Evolutionary conservation across 1,284 basidiomycete species (phyloP), one percentile per base, ranked within the genome.

Genomic region (Uromyces viciae-fabae): DNA sequence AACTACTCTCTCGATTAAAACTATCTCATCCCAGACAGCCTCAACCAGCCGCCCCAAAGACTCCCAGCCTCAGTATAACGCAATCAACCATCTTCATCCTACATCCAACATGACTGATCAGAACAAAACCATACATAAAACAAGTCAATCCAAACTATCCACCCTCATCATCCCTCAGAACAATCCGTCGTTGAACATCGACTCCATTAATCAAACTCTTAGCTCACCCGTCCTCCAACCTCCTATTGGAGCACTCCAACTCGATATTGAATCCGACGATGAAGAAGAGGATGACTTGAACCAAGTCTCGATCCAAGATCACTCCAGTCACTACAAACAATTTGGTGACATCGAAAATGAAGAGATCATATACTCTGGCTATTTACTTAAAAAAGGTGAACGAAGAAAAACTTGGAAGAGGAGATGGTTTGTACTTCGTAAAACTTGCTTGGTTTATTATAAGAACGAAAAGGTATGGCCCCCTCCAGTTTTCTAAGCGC

Each of bases 331-430:
- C 38, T 80, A 80, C 25, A 71, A 71, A 56, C 66, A 80, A 31
- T 80, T 80, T 36, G 77, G 77, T 49, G 77, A 80, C 28, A 80
- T 81, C 56, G 71, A 81, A 56, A 81, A 81, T 54, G 71, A 81
- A n/a, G 69, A 81, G 56, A 74, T 74, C 58, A 36, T 81, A 36
- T 71, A 74, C 56, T 71, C 54, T 31, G 95, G 95, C 2, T 97
- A 95, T 87, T 88, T 98, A 73, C 92, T 91, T 89, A 98, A 98
- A 89, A 96, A 95, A 88, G 95, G 96, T 83, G 94, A 98, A 87
- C 90, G 94, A 82, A 89, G 97, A 86, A 98, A 97, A 94, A 94
- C 92, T 0, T 99, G 96, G 96, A 98, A 98, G 89, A 95, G 95
- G 88, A 90, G 96, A 49, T 99, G 96, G 96, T 99, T 98, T 84